A percentile compares a stretch with the other conserved stretches of the same genome.
These are phyloP conservation scores for Taxillus chinensis DNA, from an alignment of 164 flowering plant genomes.

Conservation along the genomic window DNA sequence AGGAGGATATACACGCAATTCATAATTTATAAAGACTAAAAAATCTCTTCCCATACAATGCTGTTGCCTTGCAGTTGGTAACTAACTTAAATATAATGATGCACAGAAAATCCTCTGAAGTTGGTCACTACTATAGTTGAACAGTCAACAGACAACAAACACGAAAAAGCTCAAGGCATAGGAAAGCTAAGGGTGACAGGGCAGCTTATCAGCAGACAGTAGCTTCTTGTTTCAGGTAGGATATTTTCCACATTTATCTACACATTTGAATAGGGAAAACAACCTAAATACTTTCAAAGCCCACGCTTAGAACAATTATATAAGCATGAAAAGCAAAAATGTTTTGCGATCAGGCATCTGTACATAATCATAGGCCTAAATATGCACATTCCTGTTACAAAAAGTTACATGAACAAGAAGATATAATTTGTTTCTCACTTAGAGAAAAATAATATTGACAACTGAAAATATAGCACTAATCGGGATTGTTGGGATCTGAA, in stretches of 20 bases:
- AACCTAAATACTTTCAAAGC: neutral
- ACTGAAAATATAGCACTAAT: neutral
- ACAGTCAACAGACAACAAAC: neutral
- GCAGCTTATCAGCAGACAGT: neutral
- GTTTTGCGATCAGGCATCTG: neutral
- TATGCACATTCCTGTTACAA: neutral
- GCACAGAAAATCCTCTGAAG: neutral
- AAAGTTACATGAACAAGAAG: neutral
- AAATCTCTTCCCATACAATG: too few relatives aligned
- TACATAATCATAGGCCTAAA: neutral
- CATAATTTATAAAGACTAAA: too few relatives aligned
- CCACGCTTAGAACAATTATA: neutral
- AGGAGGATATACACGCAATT: too few relatives aligned
- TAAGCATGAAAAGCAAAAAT: neutral
- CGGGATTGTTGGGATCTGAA: too few relatives aligned
- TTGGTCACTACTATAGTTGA: neutral
- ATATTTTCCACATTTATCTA: neutral
- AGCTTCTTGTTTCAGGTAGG: neutral
- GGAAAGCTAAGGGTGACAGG: neutral
- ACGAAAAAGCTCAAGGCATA: neutral
- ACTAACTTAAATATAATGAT: too few relatives aligned
- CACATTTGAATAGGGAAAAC: neutral
- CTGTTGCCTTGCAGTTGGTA: too few relatives aligned
- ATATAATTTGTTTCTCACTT: neutral
- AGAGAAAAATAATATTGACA: neutral